These are phyloP conservation scores for Amanita rubescens DNA, from an alignment of 768 basidiomycete species.

Conservation along the genomic window DNA sequence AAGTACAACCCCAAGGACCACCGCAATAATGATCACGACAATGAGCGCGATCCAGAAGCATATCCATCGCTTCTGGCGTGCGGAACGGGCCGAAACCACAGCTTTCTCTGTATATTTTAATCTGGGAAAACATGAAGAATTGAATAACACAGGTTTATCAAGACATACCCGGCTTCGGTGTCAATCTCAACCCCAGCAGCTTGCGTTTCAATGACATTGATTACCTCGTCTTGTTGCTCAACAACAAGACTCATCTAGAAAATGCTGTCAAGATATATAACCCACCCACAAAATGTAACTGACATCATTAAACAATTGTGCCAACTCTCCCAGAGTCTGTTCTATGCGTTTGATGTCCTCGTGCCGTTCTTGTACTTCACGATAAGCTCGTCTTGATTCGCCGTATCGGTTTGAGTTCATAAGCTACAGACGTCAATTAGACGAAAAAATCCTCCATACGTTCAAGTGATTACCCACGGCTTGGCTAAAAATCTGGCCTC, in stretches of 20 bases:
- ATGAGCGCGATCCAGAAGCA: conserved; percentile 76
- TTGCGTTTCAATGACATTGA: conserved; percentile 74
- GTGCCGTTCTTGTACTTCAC: conserved; percentile 96
- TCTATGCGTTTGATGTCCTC: conserved; percentile 96
- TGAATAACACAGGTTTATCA: too few species aligned
- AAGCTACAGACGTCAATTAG: conserved; percentile 40
- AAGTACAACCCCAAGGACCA: conserved; percentile 46
- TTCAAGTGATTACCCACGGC: conserved; percentile 42
- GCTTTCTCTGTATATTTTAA: conserved; percentile 81
- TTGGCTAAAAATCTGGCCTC: conserved; percentile 85
- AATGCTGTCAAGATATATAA: neutral
- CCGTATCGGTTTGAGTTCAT: conserved; percentile 89
- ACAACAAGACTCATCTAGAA: conserved; percentile 88
- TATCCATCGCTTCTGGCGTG: conserved; percentile 96
- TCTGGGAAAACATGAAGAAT: conserved; percentile 45
- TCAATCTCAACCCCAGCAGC: conserved; percentile 74
- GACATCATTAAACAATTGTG: conserved; percentile 94
- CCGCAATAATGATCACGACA: conserved; percentile 57
- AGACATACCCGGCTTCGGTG: conserved; percentile 71
- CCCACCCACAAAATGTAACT: conserved; percentile 17
- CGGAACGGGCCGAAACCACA: conserved; percentile 76
- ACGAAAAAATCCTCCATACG: neutral
- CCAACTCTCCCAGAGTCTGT: conserved; percentile 85
- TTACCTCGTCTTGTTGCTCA: conserved; percentile 88
- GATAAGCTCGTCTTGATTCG: conserved; percentile 83